Evolutionary conservation across 768 basidiomycete species (phyloP), one percentile per base, ranked within the genome.

Genomic region (Obba rivulosa): DNA sequence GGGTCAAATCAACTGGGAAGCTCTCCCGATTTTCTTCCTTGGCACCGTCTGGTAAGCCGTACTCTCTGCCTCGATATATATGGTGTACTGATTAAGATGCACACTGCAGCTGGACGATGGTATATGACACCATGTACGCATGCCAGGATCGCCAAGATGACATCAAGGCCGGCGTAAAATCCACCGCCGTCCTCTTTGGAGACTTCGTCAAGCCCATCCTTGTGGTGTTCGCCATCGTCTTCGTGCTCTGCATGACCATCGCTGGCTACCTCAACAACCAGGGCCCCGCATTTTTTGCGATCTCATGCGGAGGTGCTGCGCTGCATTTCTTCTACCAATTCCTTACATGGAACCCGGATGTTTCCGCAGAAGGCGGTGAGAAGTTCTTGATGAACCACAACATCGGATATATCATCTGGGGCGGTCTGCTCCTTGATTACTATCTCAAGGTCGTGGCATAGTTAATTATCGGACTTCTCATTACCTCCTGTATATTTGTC

Each of bases 111-210:
- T 78, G 74, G 72, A 70, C 72, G 31, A 68, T 77, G 41, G 63
- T 71, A 28, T 77, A 76, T 59, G 75, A 87, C 62, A 83, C 83
- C 9, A 81, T 85, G 51, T 91, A 91, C 60, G 87, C 85, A n/a
- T 87, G 84, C 62, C 79, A 89, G 70, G 88, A 91, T 63, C 81
- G 83, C 48, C 66, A 74, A 48, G 88, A 89, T 66, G 87, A 90
- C 63, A 63, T 81, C 35, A 74, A 78, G 43, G 80, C 78, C 48
- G 84, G 83, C n/a, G 80, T 89, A 34, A 80, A 81, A 50, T 89
- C 86, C 5, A 89, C 85, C 21, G 87, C 88, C 0, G 75, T 89
- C 39, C 72, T 87, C 10, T 87, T 85, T 57, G 84, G 81, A 14
- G 62, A 69, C 3, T 73, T 75, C 63, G 79, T 85, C 31, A 71